Evolutionary conservation across 2,329 filamentous ascomycete species (phyloP).

Genomic region (Alternaria sp.): DNA sequence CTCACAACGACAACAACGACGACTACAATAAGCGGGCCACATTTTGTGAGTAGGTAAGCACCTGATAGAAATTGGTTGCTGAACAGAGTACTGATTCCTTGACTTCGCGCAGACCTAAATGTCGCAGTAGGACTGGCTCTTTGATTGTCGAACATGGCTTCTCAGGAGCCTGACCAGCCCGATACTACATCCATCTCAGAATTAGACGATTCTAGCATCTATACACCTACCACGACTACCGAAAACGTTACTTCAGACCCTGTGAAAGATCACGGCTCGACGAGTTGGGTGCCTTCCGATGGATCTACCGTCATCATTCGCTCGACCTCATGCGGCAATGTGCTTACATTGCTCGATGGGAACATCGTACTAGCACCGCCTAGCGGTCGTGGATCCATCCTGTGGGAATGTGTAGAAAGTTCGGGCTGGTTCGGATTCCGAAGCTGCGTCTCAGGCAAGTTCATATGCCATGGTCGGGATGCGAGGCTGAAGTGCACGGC

Average conservation of each 20-base stretch:
- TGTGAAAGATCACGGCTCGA: background rate
- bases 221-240: conserved; percentile 1
- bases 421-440: conserved; percentile 17
- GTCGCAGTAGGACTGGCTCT: background rate
- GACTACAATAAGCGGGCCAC: background rate
- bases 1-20: background rate
- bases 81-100: background rate
- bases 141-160: background rate
- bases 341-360: conserved; percentile 15
- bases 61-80: background rate
- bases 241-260: background rate
- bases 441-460: conserved; percentile 1
- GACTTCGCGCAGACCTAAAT: background rate
- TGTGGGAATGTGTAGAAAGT: conserved; percentile 11
- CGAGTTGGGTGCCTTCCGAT: conserved; percentile 4
- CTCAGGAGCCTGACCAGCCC: background rate
- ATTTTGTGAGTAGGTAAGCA: background rate
- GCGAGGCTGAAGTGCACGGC: conserved; percentile 10
- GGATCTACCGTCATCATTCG: conserved; percentile 12
- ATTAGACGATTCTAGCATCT: conserved; percentile 1
- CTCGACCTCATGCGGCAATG: conserved; percentile 5
- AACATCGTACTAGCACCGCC: conserved; percentile 6
- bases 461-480: conserved; percentile 7
- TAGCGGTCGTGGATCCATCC: conserved; percentile 7
- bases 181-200: conserved; percentile 1